Evolutionary conservation across 305 asterid species (phyloP), one percentile per base, ranked within the genome.

Genomic region (Fraxinus albicans): DNA sequence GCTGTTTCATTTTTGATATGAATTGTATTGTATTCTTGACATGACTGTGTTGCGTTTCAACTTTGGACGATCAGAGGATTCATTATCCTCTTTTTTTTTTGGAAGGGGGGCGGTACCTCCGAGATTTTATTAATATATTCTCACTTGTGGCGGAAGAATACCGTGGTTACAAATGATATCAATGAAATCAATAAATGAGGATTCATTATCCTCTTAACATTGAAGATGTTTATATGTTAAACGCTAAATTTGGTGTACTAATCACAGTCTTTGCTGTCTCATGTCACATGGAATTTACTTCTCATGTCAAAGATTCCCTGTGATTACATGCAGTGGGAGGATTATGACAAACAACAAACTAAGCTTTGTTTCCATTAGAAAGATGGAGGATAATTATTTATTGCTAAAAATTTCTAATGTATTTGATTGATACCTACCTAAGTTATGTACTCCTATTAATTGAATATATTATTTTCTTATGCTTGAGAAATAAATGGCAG

Each of bases 401-500:
- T 70, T 70, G 65, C 60, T 73, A 40, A 77, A 63, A 17, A 7
- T 35, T 77, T 79, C 10, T 50, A 40, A n/a, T 44, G 21, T 67
- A 40, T 76, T 73, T 19, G 73, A 58, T 36, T 19, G 73, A 58
- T 36, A 27, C 82, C 38, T 17, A 6, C 2, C 76, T 34, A 38
- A 70, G 86, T 63, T 70, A 34, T 29, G 36, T 74, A 58, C 78
- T 77, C 58, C 34, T 44, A 38, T 67, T 65, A 47, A 36, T 27
- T 72, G 19, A 44, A 27, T 80, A 17, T 76, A 29, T 78, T 70
- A 23, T 67, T 74, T 40, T 58, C 12, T n/a, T 9, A 29, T 65
- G 73, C 40, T 50, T 81, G 33, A 15, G 86, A 80, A 69, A 73
- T 72, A 35, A 65, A 55, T 34, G 36, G 34, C 19, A 27, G 76